These are phyloP conservation scores for Ormosia semicastrata DNA, from an alignment of 306 rosid species.

Conservation along the genomic window DNA sequence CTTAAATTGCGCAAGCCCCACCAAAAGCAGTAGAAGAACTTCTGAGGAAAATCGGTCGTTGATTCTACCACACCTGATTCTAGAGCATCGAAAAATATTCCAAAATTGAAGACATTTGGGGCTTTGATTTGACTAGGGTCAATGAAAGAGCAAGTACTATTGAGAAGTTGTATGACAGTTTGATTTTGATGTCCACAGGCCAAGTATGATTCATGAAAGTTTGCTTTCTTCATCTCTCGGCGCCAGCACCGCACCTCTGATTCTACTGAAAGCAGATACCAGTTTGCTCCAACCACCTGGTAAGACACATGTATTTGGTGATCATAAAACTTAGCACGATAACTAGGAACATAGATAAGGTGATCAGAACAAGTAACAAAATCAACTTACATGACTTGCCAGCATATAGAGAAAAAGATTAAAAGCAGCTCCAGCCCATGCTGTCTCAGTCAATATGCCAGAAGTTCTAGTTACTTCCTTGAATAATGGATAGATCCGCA, in stretches of 20 bases:
- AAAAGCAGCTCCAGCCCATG: constrained; percentile 85
- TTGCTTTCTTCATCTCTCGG: neutral
- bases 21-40: constrained; percentile 87
- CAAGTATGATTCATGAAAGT: neutral
- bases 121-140: constrained; percentile 37
- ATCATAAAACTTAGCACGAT: constrained; percentile 15
- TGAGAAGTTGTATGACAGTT: neutral
- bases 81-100: constrained; percentile 71
- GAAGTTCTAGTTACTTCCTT: constrained; percentile 73
- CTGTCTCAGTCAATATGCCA: constrained; percentile 86
- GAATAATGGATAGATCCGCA: constrained; percentile 68
- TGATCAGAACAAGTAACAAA: neutral
- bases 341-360: neutral
- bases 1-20: constrained; percentile 89
- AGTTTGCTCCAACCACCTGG: constrained; percentile 73
- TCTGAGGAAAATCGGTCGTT: constrained; percentile 40
- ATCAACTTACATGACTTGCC: constrained; percentile 82
- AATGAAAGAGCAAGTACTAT: constrained; percentile 33
- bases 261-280: constrained; percentile 78
- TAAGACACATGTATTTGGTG: constrained; percentile 14
- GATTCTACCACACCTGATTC: constrained; percentile 43
- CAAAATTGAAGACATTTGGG: constrained; percentile 42
- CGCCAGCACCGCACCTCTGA: constrained; percentile 61
- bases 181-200: neutral
- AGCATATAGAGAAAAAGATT: constrained; percentile 86